phyloP scores from a whole-genome alignment of 805 yeast genomes.

The Candida argentea region DNA sequence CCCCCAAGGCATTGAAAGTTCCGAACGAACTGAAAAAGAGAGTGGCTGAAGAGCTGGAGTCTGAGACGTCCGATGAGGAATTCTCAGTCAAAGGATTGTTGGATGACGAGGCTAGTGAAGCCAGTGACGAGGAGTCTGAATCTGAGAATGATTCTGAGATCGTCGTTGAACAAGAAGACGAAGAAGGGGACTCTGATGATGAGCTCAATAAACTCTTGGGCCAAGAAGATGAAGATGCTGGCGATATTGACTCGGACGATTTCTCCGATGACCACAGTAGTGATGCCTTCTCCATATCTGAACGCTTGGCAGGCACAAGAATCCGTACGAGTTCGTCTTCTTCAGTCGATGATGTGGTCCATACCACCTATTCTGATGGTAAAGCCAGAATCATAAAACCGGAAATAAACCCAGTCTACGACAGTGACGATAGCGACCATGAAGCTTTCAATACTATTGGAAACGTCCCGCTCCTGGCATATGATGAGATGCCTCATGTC shows the following conservation, averaged over 20 bases:
- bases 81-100: conserved; percentile 28
- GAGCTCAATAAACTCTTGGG: conserved; percentile 56
- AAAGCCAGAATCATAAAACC: conserved; percentile 68
- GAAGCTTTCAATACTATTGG: conserved; percentile 83
- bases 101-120: conserved; percentile 29
- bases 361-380: conserved; percentile 65
- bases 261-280: conserved; percentile 46
- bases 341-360: conserved; percentile 24
- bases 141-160: conserved; percentile 7
- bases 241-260: conserved; percentile 34
- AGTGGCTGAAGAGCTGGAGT: conserved; percentile 10
- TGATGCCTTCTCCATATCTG: conserved; percentile 40
- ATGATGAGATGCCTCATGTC: conserved; percentile 94
- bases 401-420: conserved; percentile 91
- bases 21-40: conserved; percentile 6
- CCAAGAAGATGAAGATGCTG: conserved; percentile 38
- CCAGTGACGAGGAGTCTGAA: conserved; percentile 7
- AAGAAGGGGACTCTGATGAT: conserved; percentile 39
- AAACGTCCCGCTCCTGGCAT: conserved; percentile 83
- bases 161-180: conserved; percentile 10
- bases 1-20: background rate
- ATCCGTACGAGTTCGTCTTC: conserved; percentile 44
- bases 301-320: conserved; percentile 43
- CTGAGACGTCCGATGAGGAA: conserved; percentile 20
- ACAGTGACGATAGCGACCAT: conserved; percentile 85